These are phyloP conservation scores for Sporisorium scitamineum DNA, from an alignment of 1,284 basidiomycete genomes.

Conservation along the genomic window DNA sequence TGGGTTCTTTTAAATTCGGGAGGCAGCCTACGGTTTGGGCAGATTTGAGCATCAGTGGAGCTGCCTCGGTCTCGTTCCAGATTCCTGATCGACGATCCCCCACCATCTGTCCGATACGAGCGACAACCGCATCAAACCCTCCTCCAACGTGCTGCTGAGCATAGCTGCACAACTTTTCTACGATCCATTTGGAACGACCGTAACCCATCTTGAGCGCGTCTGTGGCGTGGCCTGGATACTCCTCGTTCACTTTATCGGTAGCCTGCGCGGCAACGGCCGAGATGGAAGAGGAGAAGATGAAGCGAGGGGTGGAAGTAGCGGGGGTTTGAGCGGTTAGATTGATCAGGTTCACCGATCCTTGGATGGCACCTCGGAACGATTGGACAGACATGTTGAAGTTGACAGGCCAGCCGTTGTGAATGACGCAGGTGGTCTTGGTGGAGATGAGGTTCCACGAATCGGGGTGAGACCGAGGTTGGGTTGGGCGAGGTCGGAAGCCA, in stretches of 20 bases:
- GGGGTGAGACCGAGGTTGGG: constrained; percentile 14
- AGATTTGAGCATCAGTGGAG: constrained; percentile 69
- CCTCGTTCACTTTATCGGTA: constrained; percentile 69
- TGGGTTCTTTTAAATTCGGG: constrained; percentile 72
- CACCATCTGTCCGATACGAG: constrained; percentile 73
- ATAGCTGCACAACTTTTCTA: constrained; percentile 74
- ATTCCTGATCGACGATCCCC: constrained; percentile 74
- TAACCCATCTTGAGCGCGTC: constrained; percentile 74
- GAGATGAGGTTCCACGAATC: constrained; percentile 10
- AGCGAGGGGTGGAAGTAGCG: constrained; percentile 69
- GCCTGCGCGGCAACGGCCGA: constrained; percentile 69
- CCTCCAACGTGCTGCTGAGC: constrained; percentile 62
- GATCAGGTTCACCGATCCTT: constrained; percentile 74
- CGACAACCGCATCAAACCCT: constrained; percentile 22
- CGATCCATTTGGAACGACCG: constrained; percentile 75
- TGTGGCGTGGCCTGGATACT: constrained; percentile 68
- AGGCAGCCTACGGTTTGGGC: constrained; percentile 72
- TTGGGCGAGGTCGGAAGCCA: constrained; percentile 23
- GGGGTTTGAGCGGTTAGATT: constrained; percentile 73
- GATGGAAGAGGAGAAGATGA: constrained; percentile 75
- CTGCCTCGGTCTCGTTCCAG: constrained; percentile 76
- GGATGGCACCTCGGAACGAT: constrained; percentile 60
- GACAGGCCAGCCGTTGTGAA: constrained; percentile 51
- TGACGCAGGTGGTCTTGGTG: constrained; percentile 16
- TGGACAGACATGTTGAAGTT: constrained; percentile 48